These are phyloP conservation scores for Herpetospermum pedunculosum DNA, from an alignment of 306 rosid species.

Conservation along the genomic window DNA sequence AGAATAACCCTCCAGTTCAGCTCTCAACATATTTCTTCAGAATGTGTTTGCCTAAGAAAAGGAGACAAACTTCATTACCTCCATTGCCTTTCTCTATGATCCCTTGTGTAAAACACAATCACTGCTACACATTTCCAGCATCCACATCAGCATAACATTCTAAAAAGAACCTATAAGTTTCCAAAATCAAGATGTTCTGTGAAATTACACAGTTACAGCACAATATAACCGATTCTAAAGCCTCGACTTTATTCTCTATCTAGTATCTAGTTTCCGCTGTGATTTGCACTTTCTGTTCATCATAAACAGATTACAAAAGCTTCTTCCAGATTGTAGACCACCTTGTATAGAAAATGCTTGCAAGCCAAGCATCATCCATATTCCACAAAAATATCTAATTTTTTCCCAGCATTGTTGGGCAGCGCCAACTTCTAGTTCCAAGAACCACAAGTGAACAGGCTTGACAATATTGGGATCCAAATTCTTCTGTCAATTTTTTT, in stretches of 20 bases:
- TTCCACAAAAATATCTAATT: neutral
- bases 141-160: neutral
- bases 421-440: neutral
- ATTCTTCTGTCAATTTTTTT: neutral
- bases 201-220: neutral
- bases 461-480: neutral
- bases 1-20: neutral
- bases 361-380: neutral
- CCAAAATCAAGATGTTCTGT: neutral
- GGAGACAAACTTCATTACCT: neutral
- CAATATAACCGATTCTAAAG: neutral
- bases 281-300: neutral
- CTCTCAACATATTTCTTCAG: neutral
- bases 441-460: neutral
- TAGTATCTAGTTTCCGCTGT: neutral
- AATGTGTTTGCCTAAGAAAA: neutral
- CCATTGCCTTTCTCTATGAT: neutral
- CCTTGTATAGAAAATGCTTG: neutral
- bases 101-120: neutral
- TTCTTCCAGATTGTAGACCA: neutral
- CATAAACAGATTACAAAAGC: neutral
- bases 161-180: neutral
- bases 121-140: neutral
- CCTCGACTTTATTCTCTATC: neutral
- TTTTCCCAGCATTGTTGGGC: neutral